Evolutionary conservation across 1,284 basidiomycete species (phyloP).

Genomic region (Gomphus bonarii): DNA sequence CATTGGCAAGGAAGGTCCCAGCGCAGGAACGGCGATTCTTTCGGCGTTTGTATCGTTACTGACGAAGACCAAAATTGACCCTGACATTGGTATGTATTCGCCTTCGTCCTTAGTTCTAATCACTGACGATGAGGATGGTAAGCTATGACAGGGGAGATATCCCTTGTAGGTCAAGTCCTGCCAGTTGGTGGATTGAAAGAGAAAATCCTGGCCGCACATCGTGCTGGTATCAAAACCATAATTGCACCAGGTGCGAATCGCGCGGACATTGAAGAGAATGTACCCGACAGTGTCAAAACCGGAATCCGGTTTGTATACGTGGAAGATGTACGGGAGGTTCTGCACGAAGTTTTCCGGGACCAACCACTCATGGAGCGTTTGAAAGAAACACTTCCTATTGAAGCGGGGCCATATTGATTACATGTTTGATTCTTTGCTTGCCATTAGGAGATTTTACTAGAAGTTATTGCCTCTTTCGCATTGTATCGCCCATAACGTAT

Average conservation of each 20-base stretch:
- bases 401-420: background rate
- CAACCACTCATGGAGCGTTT: constrained; percentile 51
- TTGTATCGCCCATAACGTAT: constrained; percentile 5
- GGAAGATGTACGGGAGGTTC: constrained; percentile 80
- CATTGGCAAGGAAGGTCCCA: constrained; percentile 96
- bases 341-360: constrained; percentile 75
- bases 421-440: background rate
- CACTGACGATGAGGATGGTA: constrained; percentile 1
- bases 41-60: constrained; percentile 88
- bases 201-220: constrained; percentile 90
- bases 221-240: constrained; percentile 88
- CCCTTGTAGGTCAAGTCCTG: constrained; percentile 84
- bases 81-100: constrained; percentile 67
- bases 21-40: constrained; percentile 89
- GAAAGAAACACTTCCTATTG: constrained; percentile 39
- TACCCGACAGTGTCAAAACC: constrained; percentile 87
- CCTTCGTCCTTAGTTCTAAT: constrained; percentile 1
- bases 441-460: background rate
- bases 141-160: constrained; percentile 96
- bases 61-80: constrained; percentile 71
- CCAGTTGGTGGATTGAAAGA: constrained; percentile 93
- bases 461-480: constrained; percentile 6
- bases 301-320: constrained; percentile 92
- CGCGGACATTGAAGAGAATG: constrained; percentile 91
- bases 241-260: constrained; percentile 81